Evolutionary conservation across 225 moss, liverwort and hornwort genomes (phyloP), one percentile per base, ranked within the genome.

Genomic region (Pseudoscleropodium purum): DNA sequence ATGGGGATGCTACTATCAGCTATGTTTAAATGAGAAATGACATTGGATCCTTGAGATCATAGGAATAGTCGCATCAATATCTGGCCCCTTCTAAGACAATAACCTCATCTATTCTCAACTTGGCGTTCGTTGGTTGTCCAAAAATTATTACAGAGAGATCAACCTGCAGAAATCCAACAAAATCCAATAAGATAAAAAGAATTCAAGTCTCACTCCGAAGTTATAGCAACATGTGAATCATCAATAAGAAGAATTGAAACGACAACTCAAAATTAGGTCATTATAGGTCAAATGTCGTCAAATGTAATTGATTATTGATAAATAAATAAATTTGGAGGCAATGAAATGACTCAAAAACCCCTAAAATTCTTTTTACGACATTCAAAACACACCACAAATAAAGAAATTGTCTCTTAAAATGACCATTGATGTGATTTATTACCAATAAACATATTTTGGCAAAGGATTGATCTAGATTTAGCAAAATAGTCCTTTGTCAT

Each of bases 91-190:
- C 92, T 77, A 94, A 62, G 29, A 93, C 82, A 43, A 91, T 86
- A 45, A 95, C 92, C 90, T 91, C 90, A 88, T 92, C 92, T 88
- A 91, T 89, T 76, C 93, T 91, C 84, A 95, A 67, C 82, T 84
- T 87, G 17, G 95, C 91, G 34, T 89, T 45, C 24, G 95, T 95
- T 43, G 94, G 89, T 67, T 91, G 96, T 51, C 98, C 98, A 87
- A 98, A 98, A 65, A 98, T 95, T 23, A 91, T 92, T 87, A 98
- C 96, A 39, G 94, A 65, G 5, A 93, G 92, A 78, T 94, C 93
- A n/a, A 98, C 68, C 98, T 98, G 96, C 93, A 91, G 67, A 90
- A 81, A 88, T 79, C 34, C 89, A 88, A 63, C 87, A 81, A 90
- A 81, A 88, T 79, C 34, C 89, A 88, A 63, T 85, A 81, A 43